Evolutionary conservation across 345 rosid genomes (phyloP).

Genomic region (Eucalyptus sp.): DNA sequence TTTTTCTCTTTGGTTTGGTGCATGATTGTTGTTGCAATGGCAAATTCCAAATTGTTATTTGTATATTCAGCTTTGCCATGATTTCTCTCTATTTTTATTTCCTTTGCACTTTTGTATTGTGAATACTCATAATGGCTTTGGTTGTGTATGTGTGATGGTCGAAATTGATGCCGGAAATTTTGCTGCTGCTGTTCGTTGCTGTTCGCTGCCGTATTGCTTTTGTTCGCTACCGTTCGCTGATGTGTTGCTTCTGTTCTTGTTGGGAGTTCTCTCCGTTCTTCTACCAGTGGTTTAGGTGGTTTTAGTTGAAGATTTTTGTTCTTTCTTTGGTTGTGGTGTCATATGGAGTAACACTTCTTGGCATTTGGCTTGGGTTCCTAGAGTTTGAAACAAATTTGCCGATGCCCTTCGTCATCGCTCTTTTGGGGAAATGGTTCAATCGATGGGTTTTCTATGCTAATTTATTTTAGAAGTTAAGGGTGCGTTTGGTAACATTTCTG

Average conservation of each 20-base stretch:
- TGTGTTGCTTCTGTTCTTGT: not conserved
- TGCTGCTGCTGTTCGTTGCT: not conserved
- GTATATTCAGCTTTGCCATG: not conserved
- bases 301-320: not conserved
- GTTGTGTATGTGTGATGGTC: accelerated
- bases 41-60: not conserved
- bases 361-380: not conserved
- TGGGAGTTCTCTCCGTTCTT: not conserved
- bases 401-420: not conserved
- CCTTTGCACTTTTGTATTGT: not conserved
- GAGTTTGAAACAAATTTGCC: not conserved
- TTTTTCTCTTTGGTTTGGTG: not conserved
- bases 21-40: not conserved
- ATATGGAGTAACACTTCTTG: not conserved
- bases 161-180: not conserved
- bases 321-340: not conserved
- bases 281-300: not conserved
- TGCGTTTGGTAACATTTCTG: too few species aligned
- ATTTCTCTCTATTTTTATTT: not conserved
- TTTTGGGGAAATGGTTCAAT: not conserved
- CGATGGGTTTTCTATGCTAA: not conserved
- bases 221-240: too few species aligned
- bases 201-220: too few species aligned
- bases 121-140: not conserved
- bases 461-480: not conserved